phyloP scores from a whole-genome alignment of 352 stramenopile genomes.

The Thalassiosira tumida region DNA sequence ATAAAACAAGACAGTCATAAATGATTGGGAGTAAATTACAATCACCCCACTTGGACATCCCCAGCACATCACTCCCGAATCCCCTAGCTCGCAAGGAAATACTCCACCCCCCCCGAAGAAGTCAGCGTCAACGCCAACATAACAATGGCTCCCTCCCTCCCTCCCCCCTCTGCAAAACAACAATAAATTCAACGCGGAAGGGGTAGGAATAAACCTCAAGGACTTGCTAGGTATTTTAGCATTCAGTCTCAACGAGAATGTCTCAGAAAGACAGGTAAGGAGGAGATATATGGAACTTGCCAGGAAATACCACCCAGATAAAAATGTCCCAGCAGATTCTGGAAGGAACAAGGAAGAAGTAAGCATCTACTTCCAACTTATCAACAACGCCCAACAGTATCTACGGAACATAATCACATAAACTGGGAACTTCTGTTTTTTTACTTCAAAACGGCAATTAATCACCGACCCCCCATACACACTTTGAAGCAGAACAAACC shows the following conservation, averaged over 20 bases:
- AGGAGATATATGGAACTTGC: constrained; percentile 15
- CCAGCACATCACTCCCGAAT: background rate
- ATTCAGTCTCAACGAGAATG: background rate
- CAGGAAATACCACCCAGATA: constrained; percentile 49
- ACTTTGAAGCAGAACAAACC: too few relatives aligned
- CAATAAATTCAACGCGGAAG: too few relatives aligned
- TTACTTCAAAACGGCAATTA: too few relatives aligned
- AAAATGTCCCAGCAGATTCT: constrained; percentile 43
- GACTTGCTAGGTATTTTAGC: constrained; percentile 30
- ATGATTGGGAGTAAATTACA: background rate
- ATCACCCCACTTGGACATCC: background rate
- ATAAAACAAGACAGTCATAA: background rate
- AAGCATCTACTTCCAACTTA: constrained; percentile 32
- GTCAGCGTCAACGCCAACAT: background rate
- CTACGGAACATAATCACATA: too few relatives aligned
- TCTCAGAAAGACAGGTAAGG: background rate
- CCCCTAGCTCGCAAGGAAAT: background rate
- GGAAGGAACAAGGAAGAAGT: constrained; percentile 26
- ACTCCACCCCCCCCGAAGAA: background rate
- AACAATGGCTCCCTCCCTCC: background rate
- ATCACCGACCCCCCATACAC: too few relatives aligned
- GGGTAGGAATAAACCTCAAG: constrained; percentile 3
- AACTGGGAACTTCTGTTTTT: too few relatives aligned
- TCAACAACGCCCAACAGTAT: constrained; percentile 28
- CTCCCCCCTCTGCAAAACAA: too few relatives aligned